Evolutionary conservation across 495 filamentous ascomycete genomes (phyloP), one percentile per base, ranked within the genome.

Genomic region (Neurospora sp.): DNA sequence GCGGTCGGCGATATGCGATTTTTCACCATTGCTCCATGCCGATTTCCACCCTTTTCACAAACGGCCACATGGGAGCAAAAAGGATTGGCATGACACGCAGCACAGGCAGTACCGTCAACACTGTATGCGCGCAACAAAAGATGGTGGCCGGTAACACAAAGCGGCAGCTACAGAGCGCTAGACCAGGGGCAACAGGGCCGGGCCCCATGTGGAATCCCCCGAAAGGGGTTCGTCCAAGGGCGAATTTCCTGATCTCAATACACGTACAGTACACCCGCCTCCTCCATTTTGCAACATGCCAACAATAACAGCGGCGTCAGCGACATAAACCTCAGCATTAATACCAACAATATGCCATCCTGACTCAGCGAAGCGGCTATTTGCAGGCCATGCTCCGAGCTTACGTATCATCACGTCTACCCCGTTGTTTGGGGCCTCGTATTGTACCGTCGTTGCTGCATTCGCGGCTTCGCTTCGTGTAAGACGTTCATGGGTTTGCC

Each of bases 211-310:
- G 71, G 73, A 27, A 27, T 27, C 20, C 48, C 20, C 48, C 48
- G 11, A 73, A 76, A 74, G 71, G 71, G 41, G 69, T 40, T 69
- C 69, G 68, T 44, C 71, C 39, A 27, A 71, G 31, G 71, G 71
- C 76, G 74, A 79, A 73, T 77, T 69, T 65, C 53, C 53, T 65
- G 53, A 76, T 70, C 73, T 39, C 71, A 65, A 39, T 74, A 72
- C 77, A 74, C 74, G 31, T 74, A 72, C 77, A 74, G 75, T 74
- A 68, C 31, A 12, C 71, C 61, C 22, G 31, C 46, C 40, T 59
- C 39, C 42, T 71, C 40, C 20, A 18, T 44, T 37, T 39, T 20
- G 69, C 72, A 76, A 74, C 77, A 74, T 77, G 75, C 76, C 74
- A 77, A 76, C 68, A 71, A 71, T 37, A 35, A 68, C 48, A 22